Conservation (phyloP, 768 basidiomycete genomes). For the Asterophora parasitica region DNA sequence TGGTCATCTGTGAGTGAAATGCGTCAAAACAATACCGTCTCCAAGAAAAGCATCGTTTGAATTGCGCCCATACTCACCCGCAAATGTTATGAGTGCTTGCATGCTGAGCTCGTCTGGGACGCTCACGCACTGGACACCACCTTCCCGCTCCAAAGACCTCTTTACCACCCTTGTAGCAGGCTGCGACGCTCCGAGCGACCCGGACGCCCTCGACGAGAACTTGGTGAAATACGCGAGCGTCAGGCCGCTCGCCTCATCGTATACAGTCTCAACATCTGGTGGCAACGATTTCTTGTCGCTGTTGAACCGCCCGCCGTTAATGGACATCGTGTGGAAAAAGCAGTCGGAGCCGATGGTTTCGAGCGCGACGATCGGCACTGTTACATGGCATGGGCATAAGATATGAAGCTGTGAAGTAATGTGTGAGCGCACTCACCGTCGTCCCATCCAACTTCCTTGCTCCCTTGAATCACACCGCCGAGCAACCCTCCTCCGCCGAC, state of each 20-base stretch:
- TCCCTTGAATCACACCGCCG: conserved; percentile 69
- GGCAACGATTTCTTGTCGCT: conserved; percentile 29
- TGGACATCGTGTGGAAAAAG: conserved; percentile 65
- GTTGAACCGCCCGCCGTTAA: conserved; percentile 42
- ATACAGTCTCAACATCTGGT: conserved; percentile 35
- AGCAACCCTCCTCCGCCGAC: conserved; percentile 74
- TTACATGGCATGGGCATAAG: background rate
- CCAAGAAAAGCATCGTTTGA: background rate
- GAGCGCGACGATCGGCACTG: conserved; percentile 60
- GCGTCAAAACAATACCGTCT: background rate
- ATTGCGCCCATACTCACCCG: conserved; percentile 37
- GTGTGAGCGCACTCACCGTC: conserved; percentile 40
- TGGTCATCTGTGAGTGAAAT: conserved; percentile 53
- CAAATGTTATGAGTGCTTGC: conserved; percentile 51
- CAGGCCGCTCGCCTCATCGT: conserved; percentile 40
- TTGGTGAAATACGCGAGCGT: conserved; percentile 51
- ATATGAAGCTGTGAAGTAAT: background rate
- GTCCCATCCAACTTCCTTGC: conserved; percentile 59
- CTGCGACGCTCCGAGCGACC: conserved; percentile 67
- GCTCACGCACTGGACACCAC: conserved; percentile 53
- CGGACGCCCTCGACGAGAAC: conserved; percentile 61
- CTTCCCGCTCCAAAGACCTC: conserved; percentile 58
- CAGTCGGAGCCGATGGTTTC: conserved; percentile 73
- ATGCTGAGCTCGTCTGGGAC: conserved; percentile 69
- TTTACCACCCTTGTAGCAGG: conserved; percentile 58